Percentiles rank a stretch among this genome's conserved stretches.
phyloP scores from a whole-genome alignment of 164 flowering plant species.

The Vitis rotundifolia region DNA sequence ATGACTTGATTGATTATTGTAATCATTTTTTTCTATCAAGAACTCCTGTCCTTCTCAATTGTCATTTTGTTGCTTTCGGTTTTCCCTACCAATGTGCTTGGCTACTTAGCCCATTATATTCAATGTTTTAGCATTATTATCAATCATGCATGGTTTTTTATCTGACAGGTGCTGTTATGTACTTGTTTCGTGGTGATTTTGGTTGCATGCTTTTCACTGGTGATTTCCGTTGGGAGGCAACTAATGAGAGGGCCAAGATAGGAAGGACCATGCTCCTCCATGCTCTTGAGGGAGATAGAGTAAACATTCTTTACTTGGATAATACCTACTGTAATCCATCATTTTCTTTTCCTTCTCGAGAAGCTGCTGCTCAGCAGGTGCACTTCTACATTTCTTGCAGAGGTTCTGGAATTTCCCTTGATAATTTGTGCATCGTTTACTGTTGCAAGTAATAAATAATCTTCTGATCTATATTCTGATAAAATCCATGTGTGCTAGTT shows the following conservation, averaged over 20 bases:
- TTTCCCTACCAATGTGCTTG: not conserved
- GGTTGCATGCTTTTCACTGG: constrained; percentile 77
- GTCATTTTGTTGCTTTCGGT: not conserved
- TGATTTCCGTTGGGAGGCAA: constrained; percentile 71
- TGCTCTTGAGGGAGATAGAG: constrained; percentile 50
- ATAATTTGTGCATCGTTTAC: not conserved
- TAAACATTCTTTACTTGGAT: constrained; percentile 72
- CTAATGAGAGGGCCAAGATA: constrained; percentile 32
- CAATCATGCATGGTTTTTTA: not conserved
- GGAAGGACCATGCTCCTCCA: constrained; percentile 51
- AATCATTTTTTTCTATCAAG: too few species aligned
- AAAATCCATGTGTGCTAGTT: too few species aligned
- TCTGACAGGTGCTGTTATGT: constrained; percentile 54
- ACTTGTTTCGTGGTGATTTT: constrained; percentile 72
- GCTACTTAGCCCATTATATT: not conserved
- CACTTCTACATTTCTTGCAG: constrained; percentile 2
- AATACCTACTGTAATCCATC: constrained; percentile 85
- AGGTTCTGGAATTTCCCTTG: not conserved
- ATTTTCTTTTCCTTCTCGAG: constrained; percentile 72
- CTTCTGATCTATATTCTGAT: too few species aligned
- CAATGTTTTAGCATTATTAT: too few species aligned
- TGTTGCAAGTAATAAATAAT: too few species aligned
- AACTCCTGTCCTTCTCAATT: too few species aligned
- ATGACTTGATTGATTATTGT: too few species aligned
- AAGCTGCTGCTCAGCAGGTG: constrained; percentile 77